phyloP scores from a whole-genome alignment of 2,329 filamentous ascomycete genomes.

The Trichocomaceae sp. region DNA sequence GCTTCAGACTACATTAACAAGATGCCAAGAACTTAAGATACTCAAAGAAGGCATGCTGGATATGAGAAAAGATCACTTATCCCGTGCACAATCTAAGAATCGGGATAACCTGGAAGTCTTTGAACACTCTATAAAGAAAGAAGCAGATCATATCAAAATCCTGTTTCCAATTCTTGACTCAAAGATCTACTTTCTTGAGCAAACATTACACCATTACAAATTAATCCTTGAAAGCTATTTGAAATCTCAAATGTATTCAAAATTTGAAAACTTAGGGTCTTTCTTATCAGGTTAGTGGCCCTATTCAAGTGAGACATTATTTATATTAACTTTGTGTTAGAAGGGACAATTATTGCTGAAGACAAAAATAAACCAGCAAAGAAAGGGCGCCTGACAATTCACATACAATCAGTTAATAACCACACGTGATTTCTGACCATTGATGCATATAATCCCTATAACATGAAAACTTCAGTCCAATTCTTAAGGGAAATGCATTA shows the following conservation, averaged over 20 bases:
- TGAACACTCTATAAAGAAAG: too few species aligned
- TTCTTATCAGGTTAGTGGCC: conserved; percentile 2
- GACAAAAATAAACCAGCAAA: background rate
- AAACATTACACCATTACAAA: background rate
- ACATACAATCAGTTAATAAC: conserved; percentile 1
- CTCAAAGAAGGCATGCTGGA: background rate
- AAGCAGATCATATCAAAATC: background rate
- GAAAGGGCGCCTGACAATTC: background rate
- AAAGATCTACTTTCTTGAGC: background rate
- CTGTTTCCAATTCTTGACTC: background rate
- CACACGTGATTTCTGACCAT: background rate
- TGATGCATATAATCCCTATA: background rate
- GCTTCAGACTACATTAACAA: background rate
- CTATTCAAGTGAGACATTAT: background rate
- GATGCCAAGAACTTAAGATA: background rate
- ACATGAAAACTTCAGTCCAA: background rate
- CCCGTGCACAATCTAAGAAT: too few species aligned
- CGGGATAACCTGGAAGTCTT: too few species aligned
- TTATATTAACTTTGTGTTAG: background rate
- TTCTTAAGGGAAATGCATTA: background rate
- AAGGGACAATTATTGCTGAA: background rate
- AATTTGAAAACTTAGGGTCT: conserved; percentile 4
- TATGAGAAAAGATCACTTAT: background rate
- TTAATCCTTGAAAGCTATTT: background rate
- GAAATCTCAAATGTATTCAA: background rate